phyloP scores from a whole-genome alignment of 345 rosid species.

The Hibiscus mutabilis region DNA sequence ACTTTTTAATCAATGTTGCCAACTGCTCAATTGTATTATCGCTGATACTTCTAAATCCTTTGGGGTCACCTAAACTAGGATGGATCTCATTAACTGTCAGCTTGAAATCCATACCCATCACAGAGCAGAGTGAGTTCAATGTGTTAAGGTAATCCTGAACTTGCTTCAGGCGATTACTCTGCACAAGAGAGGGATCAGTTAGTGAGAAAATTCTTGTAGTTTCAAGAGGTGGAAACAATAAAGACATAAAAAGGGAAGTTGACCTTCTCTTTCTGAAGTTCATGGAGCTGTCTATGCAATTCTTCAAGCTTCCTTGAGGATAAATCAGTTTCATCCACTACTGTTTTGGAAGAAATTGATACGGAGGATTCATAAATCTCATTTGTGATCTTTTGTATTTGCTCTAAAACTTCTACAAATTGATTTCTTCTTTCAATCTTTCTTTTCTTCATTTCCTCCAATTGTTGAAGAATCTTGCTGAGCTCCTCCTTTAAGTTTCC shows the following conservation, averaged over 20 bases:
- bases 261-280: constrained; percentile 80
- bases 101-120: constrained; percentile 76
- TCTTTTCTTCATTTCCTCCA: constrained; percentile 87
- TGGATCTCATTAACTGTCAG: constrained; percentile 44
- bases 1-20: constrained; percentile 37
- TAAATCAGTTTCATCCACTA: constrained; percentile 64
- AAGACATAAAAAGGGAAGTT: constrained; percentile 3
- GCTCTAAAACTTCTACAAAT: constrained; percentile 56
- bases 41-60: constrained; percentile 49
- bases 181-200: constrained; percentile 12
- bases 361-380: constrained; percentile 51
- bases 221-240: neutral
- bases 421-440: constrained; percentile 74
- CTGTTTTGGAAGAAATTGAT: constrained; percentile 20
- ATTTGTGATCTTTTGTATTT: constrained; percentile 39
- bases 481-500: constrained; percentile 89
- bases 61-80: constrained; percentile 48
- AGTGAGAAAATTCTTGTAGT: constrained; percentile 3
- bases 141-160: constrained; percentile 44
- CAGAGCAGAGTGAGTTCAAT: constrained; percentile 47
- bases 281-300: constrained; percentile 49
- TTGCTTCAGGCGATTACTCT: constrained; percentile 65
- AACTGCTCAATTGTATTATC: constrained; percentile 47
- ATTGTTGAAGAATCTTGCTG: constrained; percentile 54
- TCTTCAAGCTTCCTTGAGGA: constrained; percentile 78